Evolutionary conservation across 2,329 filamentous ascomycete species (phyloP).

Genomic region (Aspergillus sp.): DNA sequence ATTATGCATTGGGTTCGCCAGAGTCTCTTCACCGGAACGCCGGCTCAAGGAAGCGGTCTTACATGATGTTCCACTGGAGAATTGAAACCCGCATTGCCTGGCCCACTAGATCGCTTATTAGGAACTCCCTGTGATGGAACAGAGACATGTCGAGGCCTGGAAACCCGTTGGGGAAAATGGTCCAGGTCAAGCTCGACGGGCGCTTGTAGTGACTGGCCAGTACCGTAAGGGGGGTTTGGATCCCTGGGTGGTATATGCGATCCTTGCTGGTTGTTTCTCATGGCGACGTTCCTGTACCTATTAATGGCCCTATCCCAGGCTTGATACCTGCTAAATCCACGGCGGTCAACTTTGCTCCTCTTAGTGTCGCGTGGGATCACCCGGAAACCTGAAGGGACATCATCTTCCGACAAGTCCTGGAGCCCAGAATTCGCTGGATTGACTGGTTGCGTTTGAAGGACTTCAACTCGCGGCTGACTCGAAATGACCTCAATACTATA

Average conservation of each 20-base stretch:
- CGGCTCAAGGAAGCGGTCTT: constrained; percentile 11
- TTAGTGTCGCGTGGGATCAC: constrained; percentile 30
- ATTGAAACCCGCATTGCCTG: constrained; percentile 8
- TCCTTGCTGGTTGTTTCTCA: constrained; percentile 14
- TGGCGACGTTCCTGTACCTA: constrained; percentile 34
- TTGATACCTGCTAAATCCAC: constrained; percentile 46
- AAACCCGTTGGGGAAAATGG: constrained; percentile 9
- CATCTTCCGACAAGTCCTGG: constrained; percentile 33
- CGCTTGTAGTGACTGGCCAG: constrained; percentile 19
- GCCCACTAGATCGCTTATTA: constrained; percentile 1
- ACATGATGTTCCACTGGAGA: constrained; percentile 15
- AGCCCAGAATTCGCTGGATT: constrained; percentile 20
- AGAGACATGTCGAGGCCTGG: constrained; percentile 11
- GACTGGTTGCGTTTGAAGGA: constrained; percentile 31
- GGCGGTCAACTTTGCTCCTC: constrained; percentile 38
- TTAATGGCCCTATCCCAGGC: constrained; percentile 46
- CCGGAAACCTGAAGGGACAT: constrained; percentile 36
- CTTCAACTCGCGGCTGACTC: constrained; percentile 33
- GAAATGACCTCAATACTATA: constrained; percentile 44
- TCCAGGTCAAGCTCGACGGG: constrained; percentile 10
- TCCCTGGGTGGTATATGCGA: constrained; percentile 10
- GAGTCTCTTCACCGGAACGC: too few relatives aligned
- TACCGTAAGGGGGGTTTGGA: constrained; percentile 16
- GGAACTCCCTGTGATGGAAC: constrained; percentile 8
- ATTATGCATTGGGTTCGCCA: not conserved